Conservation (phyloP, 371 early-diverging fungal species). For the Mucor saturninus region DNA sequence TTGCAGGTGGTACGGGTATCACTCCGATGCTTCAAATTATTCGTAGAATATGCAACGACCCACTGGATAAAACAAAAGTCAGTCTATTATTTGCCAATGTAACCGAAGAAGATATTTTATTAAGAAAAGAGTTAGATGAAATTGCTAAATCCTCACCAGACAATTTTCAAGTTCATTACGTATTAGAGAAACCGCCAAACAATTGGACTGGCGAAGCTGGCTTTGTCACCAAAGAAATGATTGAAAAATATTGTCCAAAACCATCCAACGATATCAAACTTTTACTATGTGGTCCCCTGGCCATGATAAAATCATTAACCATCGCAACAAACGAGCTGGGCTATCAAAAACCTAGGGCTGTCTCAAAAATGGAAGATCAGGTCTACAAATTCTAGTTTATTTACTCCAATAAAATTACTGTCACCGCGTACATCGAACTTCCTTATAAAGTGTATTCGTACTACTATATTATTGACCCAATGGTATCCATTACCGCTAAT, state of each 20-base stretch:
- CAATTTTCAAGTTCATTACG: slow-evolving; percentile 82
- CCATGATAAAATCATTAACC: slow-evolving; percentile 81
- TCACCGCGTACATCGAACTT: too few relatives aligned
- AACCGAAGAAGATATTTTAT: slow-evolving; percentile 82
- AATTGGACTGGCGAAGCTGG: slow-evolving; percentile 86
- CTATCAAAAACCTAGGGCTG: slow-evolving; percentile 74
- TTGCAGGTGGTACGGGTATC: slow-evolving; percentile 93
- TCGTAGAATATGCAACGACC: slow-evolving; percentile 78
- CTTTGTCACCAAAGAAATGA: slow-evolving; percentile 78
- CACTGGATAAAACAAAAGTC: slow-evolving; percentile 76
- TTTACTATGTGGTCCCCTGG: slow-evolving; percentile 88
- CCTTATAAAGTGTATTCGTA: too few relatives aligned
- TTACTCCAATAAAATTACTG: too few relatives aligned
- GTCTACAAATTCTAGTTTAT: slow-evolving; percentile 86
- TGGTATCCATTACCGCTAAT: too few relatives aligned
- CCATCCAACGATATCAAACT: slow-evolving; percentile 84
- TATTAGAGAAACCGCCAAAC: slow-evolving; percentile 78
- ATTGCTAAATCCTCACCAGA: slow-evolving; percentile 73
- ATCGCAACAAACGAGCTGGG: slow-evolving; percentile 67
- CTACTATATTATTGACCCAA: too few relatives aligned
- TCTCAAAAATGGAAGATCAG: slow-evolving; percentile 86
- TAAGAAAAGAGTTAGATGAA: slow-evolving; percentile 80
- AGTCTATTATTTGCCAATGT: slow-evolving; percentile 91
- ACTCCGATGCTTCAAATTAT: slow-evolving; percentile 95
- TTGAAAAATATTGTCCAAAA: slow-evolving; percentile 69